Evolutionary conservation across 495 filamentous ascomycete species (phyloP).

Genomic region (Chaetomidium leptoderma): DNA sequence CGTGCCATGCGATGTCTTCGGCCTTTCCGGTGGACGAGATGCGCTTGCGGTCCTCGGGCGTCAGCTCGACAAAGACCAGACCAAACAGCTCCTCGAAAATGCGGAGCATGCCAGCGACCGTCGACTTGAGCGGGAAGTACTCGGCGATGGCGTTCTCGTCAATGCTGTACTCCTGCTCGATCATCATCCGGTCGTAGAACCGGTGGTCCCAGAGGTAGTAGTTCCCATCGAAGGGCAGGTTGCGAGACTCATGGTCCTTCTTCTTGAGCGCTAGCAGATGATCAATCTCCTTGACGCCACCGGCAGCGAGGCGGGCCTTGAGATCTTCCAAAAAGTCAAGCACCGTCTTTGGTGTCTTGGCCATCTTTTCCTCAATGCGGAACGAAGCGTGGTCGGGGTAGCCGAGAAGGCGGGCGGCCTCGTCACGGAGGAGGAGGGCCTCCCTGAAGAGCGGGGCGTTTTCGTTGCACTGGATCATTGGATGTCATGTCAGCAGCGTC

Average conservation of each 20-base stretch:
- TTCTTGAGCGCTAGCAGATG: constrained; percentile 76
- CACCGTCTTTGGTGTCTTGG: constrained; percentile 83
- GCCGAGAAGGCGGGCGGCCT: constrained; percentile 83
- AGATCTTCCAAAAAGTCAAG: constrained; percentile 80
- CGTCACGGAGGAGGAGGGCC: constrained; percentile 81
- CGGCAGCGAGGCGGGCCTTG: constrained; percentile 65
- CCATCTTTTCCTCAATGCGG: constrained; percentile 95
- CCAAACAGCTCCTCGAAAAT: constrained; percentile 95
- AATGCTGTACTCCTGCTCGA: constrained; percentile 83
- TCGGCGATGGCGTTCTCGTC: constrained; percentile 88
- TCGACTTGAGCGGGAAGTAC: constrained; percentile 85
- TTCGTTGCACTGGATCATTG: constrained; percentile 67
- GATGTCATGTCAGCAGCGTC: constrained; percentile 1
- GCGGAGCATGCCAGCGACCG: constrained; percentile 82
- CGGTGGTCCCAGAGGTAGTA: constrained; percentile 88
- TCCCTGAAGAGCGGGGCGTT: constrained; percentile 86
- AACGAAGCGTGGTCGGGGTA: constrained; percentile 92
- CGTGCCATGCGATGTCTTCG: constrained; percentile 58
- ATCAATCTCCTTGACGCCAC: constrained; percentile 71
- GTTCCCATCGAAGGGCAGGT: constrained; percentile 58
- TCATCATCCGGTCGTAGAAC: constrained; percentile 85
- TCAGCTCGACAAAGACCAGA: constrained; percentile 81
- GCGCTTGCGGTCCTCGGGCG: constrained; percentile 44
- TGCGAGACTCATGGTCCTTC: constrained; percentile 58
- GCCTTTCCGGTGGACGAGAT: constrained; percentile 51